Base-by-base conservation (phyloP, 2,329 filamentous ascomycete genomes). In the Bipolaris cookei region DNA sequence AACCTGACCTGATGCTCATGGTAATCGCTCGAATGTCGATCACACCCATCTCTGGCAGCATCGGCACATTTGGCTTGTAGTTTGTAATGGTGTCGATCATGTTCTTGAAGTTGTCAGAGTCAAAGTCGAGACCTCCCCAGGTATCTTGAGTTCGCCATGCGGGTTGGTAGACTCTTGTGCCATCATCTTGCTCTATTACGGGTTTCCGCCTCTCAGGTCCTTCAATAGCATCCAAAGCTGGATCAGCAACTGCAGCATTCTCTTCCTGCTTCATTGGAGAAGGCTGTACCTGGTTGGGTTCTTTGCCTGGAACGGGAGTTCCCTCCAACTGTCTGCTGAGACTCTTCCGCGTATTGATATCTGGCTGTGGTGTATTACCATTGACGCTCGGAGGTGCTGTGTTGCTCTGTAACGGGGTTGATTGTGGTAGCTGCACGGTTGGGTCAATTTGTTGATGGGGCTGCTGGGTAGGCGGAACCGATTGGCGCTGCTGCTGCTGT, bases 11-110 rank as follows among this genome's bases (percentile, higher is more conserved):
- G 35, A 99, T 80, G 69, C 92, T 92, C 81, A 92, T 90, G 0
- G 89, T 97, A 38, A 99, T 82, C 18, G 94, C 92, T 64, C 93
- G 89, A 25, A 98, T 89, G 70, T 99, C 94, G 62, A 98, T 90
- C 18, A 92, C 84, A 7, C 94, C 95, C 50, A 98, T 83, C 67
- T 98, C 93, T 20, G 84, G 80, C 16, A 92, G 82, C 2, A 82
- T 80, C 0, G 95, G 94, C 35, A 92, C 83, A 54, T 90, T 89
- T 0, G 93, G 92, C 68, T 88, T 90, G 67, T 87, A 82, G 42
- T 83, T 82, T 47, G 87, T 80, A 35, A 97, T 82, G 32, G 84
- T 81, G 4, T 89, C 88, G 11, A 93, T 79, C 56, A 90, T 85
- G 56, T 94, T 83, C 0, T 92, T 91, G 7, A 92, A 92, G 75